Evolutionary conservation across 2,329 filamentous ascomycete genomes (phyloP).

Genomic region (Bretziella fagacearum): DNA sequence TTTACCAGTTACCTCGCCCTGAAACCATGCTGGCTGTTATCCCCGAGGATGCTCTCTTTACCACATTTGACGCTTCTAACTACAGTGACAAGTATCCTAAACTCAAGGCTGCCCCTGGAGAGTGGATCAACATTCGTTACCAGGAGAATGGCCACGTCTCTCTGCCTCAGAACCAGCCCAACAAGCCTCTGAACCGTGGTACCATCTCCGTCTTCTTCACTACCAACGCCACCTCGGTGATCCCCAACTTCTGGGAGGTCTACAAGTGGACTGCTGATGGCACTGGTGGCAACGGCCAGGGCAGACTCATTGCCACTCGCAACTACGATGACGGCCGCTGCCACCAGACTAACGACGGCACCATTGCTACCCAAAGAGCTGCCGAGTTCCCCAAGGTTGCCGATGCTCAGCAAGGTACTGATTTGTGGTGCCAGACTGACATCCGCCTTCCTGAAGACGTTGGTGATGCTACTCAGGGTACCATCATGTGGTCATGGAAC

Average conservation of each 20-base stretch:
- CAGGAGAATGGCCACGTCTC: constrained; percentile 65
- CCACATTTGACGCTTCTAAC: constrained; percentile 41
- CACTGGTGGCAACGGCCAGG: constrained; percentile 62
- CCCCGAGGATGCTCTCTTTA: constrained; percentile 37
- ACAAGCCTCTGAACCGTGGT: constrained; percentile 49
- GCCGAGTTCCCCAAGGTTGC: constrained; percentile 32
- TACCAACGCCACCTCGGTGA: constrained; percentile 31
- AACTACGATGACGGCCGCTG: constrained; percentile 85
- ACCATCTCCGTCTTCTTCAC: constrained; percentile 65
- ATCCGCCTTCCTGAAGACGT: constrained; percentile 54
- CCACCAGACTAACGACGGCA: constrained; percentile 53
- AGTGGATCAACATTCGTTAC: constrained; percentile 49
- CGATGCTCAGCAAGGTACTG: constrained; percentile 35
- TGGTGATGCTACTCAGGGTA: constrained; percentile 48
- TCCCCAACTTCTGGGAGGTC: constrained; percentile 42
- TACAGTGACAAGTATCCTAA: constrained; percentile 43
- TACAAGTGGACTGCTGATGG: constrained; percentile 71
- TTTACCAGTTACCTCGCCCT: constrained; percentile 44
- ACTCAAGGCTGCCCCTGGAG: constrained; percentile 42
- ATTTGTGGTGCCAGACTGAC: constrained; percentile 68
- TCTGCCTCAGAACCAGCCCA: constrained; percentile 34
- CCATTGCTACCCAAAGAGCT: constrained; percentile 43
- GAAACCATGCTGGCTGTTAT: constrained; percentile 32
- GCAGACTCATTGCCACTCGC: constrained; percentile 56
- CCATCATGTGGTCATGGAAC: constrained; percentile 93